phyloP scores from a whole-genome alignment of 306 rosid genomes.

The Trifolium dubium region DNA sequence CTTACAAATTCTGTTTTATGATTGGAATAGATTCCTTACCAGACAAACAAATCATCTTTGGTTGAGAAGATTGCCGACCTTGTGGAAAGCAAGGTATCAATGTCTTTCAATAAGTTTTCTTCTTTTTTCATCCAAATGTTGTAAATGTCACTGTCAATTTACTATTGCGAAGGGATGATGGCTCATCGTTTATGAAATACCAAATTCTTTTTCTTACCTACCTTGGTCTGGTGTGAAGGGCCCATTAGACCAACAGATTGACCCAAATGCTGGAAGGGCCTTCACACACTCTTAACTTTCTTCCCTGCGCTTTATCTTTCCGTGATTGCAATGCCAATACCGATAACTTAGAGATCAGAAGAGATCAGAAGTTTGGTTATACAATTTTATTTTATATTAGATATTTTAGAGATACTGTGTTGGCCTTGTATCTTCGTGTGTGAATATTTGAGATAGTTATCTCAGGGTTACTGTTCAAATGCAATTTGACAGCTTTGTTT shows the following conservation, averaged over 20 bases:
- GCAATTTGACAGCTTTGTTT: background rate
- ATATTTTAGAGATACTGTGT: conserved; percentile 1
- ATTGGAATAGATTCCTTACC: conserved; percentile 86
- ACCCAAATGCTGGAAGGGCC: background rate
- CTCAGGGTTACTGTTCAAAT: background rate
- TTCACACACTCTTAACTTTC: background rate
- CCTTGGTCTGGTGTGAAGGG: background rate
- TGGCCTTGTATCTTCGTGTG: background rate
- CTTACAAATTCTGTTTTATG: conserved; percentile 26
- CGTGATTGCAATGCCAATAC: background rate
- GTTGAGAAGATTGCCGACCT: conserved; percentile 97
- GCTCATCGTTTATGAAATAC: too few relatives aligned
- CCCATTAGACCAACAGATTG: background rate
- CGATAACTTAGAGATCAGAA: too few relatives aligned
- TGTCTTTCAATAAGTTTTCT: background rate
- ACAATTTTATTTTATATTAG: too few relatives aligned
- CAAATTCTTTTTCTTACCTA: too few relatives aligned
- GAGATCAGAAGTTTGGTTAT: too few relatives aligned
- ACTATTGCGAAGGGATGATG: background rate
- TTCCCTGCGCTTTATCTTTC: background rate
- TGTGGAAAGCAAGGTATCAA: conserved; percentile 85
- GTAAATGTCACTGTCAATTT: conserved; percentile 8
- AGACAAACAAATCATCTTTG: conserved; percentile 84
- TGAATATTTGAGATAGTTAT: background rate
- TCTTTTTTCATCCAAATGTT: conserved; percentile 9